A percentile compares a stretch with the other conserved stretches of the same genome.
These are phyloP conservation scores for Aspergillus ruber DNA, from an alignment of 2,329 filamentous ascomycete species.

Conservation along the genomic window DNA sequence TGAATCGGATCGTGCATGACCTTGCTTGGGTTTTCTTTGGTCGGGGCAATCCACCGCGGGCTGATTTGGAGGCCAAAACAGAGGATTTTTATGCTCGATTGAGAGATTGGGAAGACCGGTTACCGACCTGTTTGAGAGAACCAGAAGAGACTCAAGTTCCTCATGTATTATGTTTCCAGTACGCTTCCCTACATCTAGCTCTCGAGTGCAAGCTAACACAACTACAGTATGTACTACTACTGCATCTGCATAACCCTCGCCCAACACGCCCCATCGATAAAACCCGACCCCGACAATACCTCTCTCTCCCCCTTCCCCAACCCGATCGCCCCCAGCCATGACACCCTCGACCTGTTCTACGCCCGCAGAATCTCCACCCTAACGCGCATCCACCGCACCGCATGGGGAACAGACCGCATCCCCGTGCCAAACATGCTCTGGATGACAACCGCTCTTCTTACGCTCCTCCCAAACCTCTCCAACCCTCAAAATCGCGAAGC, in stretches of 20 bases:
- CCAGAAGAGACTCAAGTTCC: constrained; percentile 8
- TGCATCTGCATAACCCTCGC: constrained; percentile 10
- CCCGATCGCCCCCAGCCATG: constrained; percentile 5
- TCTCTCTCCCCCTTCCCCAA: background rate
- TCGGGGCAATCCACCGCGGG: constrained; percentile 2
- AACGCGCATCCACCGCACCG: constrained; percentile 18
- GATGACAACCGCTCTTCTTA: constrained; percentile 23
- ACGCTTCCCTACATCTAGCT: background rate
- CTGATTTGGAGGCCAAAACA: constrained; percentile 8
- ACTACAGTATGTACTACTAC: constrained; percentile 32
- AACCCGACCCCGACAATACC: background rate
- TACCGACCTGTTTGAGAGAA: constrained; percentile 10
- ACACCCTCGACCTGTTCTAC: constrained; percentile 16
- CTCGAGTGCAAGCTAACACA: background rate
- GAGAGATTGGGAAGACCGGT: constrained; percentile 6
- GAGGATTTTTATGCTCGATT: constrained; percentile 14
- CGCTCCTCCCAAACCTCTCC: constrained; percentile 18
- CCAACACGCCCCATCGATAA: background rate
- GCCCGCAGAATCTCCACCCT: constrained; percentile 21
- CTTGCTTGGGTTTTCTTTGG: constrained; percentile 12
- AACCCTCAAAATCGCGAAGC: constrained; percentile 15
- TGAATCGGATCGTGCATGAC: constrained; percentile 17
- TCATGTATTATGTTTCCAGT: constrained; percentile 20
- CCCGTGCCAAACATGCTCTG: constrained; percentile 25
- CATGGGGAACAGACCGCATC: constrained; percentile 28